Evolutionary conservation across 805 yeast genomes (phyloP), one percentile per base, ranked within the genome.

Genomic region (Myxozyma melibiosi): DNA sequence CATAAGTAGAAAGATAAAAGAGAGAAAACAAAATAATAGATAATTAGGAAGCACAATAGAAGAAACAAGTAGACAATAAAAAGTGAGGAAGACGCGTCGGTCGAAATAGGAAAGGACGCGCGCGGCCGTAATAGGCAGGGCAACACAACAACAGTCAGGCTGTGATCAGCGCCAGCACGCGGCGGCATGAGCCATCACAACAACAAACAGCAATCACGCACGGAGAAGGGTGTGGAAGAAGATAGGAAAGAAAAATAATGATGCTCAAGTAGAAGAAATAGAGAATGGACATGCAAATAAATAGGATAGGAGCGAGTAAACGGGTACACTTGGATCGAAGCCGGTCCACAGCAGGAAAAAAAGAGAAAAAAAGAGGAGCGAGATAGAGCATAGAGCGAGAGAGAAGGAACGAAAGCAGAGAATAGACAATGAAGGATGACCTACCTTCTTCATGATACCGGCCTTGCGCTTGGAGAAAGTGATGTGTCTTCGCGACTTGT

Each of bases 391-490:
- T 20, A 25, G 8, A 4, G n/a, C 39, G 18, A 38, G 31, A 28
- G 34, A 9, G n/a, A n/a, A n/a, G 11, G 38, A n/a, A 31, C 24
- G 34, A 46, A n/a, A 13, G 34, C 27, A 46, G 33, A 41, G n/a
- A 31, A n/a, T 22, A 51, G 14, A 28, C 18, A 40, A 48, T n/a
- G 3, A 38, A n/a, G n/a, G 43, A 22, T 14, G 11, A 42, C 51
- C 22, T 18, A 62, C 65, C 61, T 94, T 94, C 77, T 94, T 94
- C 99, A 94, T 94, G 69, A 94, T 92, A 67, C 99, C 99, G 44
- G 97, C 98, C 76, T 92, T 92, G 76, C 99, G 87, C 77, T 94
- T 94, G 52, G 97, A 90, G 70, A 94, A 94, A 30, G 99, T 94
- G 67, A 94, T 95, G 75, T 94, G 99, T 70, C 99, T 88, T 73